Percentiles rank a stretch among this genome's conserved stretches.
phyloP scores from a whole-genome alignment of 2,329 filamentous ascomycete genomes.

The Fusarium sambucinum region DNA sequence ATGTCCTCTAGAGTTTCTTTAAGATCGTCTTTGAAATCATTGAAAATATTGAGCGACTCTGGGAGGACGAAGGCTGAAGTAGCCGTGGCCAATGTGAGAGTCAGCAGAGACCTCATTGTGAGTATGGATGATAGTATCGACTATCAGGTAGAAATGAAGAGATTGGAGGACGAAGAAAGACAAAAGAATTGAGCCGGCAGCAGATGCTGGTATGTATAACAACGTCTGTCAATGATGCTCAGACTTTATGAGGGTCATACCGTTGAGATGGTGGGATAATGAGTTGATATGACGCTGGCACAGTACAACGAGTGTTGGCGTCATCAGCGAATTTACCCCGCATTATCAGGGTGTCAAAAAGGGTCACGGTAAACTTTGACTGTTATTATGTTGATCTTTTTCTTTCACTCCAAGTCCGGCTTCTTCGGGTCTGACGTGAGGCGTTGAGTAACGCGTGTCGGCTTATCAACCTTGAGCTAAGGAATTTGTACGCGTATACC shows the following conservation, averaged over 20 bases:
- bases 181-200: background rate
- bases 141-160: background rate
- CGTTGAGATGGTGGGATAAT: background rate
- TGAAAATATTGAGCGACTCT: slow-evolving; percentile 18
- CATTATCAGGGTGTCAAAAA: slow-evolving; percentile 3
- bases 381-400: background rate
- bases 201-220: slow-evolving; percentile 1
- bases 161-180: background rate
- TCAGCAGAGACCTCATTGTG: slow-evolving; percentile 38
- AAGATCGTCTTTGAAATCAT: slow-evolving; percentile 19
- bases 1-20: slow-evolving; percentile 22
- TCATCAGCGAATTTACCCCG: slow-evolving; percentile 37
- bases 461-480: background rate
- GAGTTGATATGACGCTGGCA: slow-evolving; percentile 14
- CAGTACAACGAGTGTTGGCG: slow-evolving; percentile 32
- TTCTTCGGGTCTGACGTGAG: slow-evolving; percentile 37
- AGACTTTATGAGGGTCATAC: slow-evolving; percentile 17
- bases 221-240: slow-evolving; percentile 31
- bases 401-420: slow-evolving; percentile 16
- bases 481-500: slow-evolving; percentile 32
- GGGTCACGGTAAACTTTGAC: too few relatives aligned
- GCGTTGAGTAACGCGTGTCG: slow-evolving; percentile 18
- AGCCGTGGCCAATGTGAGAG: slow-evolving; percentile 40
- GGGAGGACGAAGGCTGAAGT: slow-evolving; percentile 40
- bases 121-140: background rate